Evolutionary conservation across 768 basidiomycete genomes (phyloP).

Genomic region (Obba rivulosa): DNA sequence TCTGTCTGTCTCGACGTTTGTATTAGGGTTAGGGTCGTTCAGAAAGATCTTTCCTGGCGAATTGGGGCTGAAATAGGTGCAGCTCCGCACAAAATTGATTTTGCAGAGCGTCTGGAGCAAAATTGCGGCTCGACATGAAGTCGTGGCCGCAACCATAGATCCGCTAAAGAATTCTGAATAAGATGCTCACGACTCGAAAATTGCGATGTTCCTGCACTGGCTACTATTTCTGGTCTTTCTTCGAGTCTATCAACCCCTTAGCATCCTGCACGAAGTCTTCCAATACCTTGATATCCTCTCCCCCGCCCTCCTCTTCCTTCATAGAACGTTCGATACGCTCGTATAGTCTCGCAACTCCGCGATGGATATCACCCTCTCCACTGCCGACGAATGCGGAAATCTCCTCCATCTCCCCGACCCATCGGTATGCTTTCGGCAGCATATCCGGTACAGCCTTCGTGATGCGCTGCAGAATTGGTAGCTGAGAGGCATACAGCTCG

Average conservation of each 20-base stretch:
- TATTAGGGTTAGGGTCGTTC: no score
- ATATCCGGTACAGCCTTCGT: constrained; percentile 37
- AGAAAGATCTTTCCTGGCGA: no score
- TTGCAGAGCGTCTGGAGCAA: no score
- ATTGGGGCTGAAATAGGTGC: no score
- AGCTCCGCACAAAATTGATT: no score
- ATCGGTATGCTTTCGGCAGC: constrained; percentile 61
- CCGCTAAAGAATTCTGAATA: no score
- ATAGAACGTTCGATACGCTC: constrained; percentile 37
- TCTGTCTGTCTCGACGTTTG: no score
- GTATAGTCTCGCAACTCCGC: constrained; percentile 43
- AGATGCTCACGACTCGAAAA: no score
- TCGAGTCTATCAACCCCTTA: constrained; percentile 22
- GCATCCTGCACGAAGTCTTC: constrained; percentile 43
- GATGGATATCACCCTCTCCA: constrained; percentile 36
- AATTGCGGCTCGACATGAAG: no score
- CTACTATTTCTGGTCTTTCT: neutral
- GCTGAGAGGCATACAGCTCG: constrained; percentile 44
- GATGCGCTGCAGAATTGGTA: constrained; percentile 36
- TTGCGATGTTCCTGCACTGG: no score
- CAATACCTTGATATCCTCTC: constrained; percentile 35
- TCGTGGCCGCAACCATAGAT: no score
- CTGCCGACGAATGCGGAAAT: constrained; percentile 46
- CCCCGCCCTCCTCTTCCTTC: constrained; percentile 25
- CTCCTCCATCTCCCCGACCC: constrained; percentile 61